Evolutionary conservation across 177 flowering plant genomes (phyloP), one percentile per base, ranked within the genome.

Genomic region (Tripterygium wilfordii): DNA sequence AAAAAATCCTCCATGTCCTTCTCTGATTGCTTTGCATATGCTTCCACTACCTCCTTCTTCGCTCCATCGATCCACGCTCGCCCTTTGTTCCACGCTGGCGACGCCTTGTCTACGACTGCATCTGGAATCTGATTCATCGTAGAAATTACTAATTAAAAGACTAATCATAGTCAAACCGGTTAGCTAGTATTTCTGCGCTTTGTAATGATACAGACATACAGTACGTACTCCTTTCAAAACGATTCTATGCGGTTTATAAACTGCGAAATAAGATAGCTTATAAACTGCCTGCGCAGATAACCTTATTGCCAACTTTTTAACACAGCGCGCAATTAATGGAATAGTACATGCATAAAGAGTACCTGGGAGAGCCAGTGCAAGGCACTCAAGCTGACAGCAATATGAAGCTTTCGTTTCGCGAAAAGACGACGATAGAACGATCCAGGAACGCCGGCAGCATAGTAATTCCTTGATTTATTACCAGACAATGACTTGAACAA

Each of bases 61-160:
- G 76, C 67, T 45, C 72, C 76, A 5, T 67, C 76, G 3, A 71
- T 67, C 76, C 76, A 71, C 3, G 66, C 72, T 36, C 67, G 51
- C 17, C 72, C 72, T 51, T 61, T 50, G 61, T 71, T 71, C 72
- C 76, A 67, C 18, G 76, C 64, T 28, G 28, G 29, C 6, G 62
- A 64, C 21, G 40, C 48, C 51, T 61, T 61, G 10, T 71, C 65
- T 54, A 64, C 29, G 33, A 71, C 76, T 23, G 19, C 29, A 27
- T 58, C 54, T 5, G 71, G 75, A 41, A 70, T 56, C 75, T 70
- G 36, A 17, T 10, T 10, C 15, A 23, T 25, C 17, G 19, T 8
- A 38, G 1, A 26, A 8, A 17, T n/a, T n/a, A n/a, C n/a, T n/a
- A n/a, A n/a, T n/a, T n/a, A n/a, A n/a, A n/a, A n/a, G n/a, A n/a